These are phyloP conservation scores for Trametes punicea DNA, from an alignment of 768 basidiomycete genomes.

Conservation along the genomic window DNA sequence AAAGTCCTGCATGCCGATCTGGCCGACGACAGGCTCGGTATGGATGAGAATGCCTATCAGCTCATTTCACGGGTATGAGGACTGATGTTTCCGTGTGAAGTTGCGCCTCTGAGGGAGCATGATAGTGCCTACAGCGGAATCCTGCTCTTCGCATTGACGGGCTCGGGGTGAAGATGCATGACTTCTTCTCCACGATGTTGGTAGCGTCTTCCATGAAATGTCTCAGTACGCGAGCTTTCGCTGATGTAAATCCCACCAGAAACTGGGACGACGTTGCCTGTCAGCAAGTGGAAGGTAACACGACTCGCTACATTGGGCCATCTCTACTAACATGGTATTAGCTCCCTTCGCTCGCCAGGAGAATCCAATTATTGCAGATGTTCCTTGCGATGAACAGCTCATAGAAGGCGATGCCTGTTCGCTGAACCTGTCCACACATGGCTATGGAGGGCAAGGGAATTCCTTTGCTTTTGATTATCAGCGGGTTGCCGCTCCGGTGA, in stretches of 20 bases:
- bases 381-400: neutral
- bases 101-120: neutral
- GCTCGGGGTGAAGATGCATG: constrained; percentile 42
- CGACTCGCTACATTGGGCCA: neutral
- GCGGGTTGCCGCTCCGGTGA: neutral
- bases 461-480: constrained; percentile 9
- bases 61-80: constrained; percentile 46
- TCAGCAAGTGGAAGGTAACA: constrained; percentile 18
- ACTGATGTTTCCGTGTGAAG: neutral
- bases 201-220: neutral
- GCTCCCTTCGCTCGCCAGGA: constrained; percentile 5
- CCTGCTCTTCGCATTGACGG: constrained; percentile 44
- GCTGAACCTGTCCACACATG: neutral
- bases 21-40: constrained; percentile 25
- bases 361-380: neutral
- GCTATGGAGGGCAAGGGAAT: neutral
- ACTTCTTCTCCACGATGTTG: constrained; percentile 38
- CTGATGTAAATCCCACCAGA: neutral
- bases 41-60: constrained; percentile 35
- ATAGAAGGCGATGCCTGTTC: neutral
- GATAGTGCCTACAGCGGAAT: constrained; percentile 56
- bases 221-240: neutral
- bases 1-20: constrained; percentile 35
- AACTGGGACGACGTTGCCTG: constrained; percentile 11
- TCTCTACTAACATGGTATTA: neutral